A percentile compares a stretch with the other conserved stretches of the same genome.
These are phyloP conservation scores for Mariannaea elegans DNA, from an alignment of 2,329 filamentous ascomycete species.

Conservation along the genomic window DNA sequence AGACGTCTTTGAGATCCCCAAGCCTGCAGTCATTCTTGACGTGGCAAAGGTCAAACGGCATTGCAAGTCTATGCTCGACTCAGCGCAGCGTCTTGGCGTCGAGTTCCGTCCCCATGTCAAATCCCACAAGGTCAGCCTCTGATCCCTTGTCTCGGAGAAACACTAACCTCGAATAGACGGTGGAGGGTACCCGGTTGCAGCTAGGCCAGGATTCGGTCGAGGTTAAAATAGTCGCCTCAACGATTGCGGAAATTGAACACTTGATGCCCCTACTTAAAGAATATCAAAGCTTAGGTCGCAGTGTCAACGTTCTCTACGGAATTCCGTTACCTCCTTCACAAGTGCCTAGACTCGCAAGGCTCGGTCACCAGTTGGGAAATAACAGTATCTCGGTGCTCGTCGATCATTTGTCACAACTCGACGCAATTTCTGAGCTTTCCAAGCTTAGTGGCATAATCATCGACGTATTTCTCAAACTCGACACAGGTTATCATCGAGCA, in stretches of 20 bases:
- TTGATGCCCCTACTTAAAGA: constrained; percentile 59
- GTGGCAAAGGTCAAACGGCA: constrained; percentile 61
- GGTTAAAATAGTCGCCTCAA: constrained; percentile 68
- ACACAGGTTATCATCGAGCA: constrained; percentile 71
- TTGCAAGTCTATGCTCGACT: constrained; percentile 64
- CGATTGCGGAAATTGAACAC: constrained; percentile 65
- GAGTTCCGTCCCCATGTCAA: constrained; percentile 71
- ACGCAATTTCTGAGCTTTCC: constrained; percentile 40
- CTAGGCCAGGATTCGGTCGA: constrained; percentile 51
- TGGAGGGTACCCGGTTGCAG: constrained; percentile 63
- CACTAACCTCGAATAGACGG: constrained; percentile 52
- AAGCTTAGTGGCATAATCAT: constrained; percentile 41
- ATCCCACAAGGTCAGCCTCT: constrained; percentile 65
- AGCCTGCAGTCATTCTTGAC: constrained; percentile 66
- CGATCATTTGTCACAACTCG: constrained; percentile 63
- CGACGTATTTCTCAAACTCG: constrained; percentile 67
- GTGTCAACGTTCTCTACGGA: constrained; percentile 63
- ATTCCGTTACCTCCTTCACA: constrained; percentile 66
- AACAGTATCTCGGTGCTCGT: constrained; percentile 63
- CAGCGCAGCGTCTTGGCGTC: constrained; percentile 57
- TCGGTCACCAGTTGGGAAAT: constrained; percentile 56
- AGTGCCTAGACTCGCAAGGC: constrained; percentile 55
- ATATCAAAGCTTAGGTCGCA: constrained; percentile 32
- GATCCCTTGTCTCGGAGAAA: accelerated
- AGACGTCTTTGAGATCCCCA: constrained; percentile 50